Evolutionary conservation across 78 protist genomes (phyloP), one percentile per base, ranked within the genome.

Genomic region (Dictyostelium firmibasis): DNA sequence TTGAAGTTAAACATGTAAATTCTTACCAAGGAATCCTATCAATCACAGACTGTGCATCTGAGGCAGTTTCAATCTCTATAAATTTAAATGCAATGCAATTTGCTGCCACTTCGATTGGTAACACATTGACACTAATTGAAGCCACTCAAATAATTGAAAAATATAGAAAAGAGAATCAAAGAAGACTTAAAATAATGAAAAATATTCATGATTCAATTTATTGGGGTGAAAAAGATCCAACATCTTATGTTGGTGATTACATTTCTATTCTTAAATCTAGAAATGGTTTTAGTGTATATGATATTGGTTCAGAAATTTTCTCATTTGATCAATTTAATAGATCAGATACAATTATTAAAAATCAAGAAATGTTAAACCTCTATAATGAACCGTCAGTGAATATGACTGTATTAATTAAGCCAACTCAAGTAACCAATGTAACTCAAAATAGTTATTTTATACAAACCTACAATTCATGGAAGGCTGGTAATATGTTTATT

Each of bases 21-120:
- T 2, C 94, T 10, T 79, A 60, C 38, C 94, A 88, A 69, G 93
- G 93, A 33, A 69, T 88, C 23, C 10, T 88, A 2, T 79, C 93
- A n/a, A 44, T 88, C 13, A 84, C 85, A 0, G 79, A 62, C n/a
- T 53, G 69, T 79, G 93, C 76, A 0, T 6, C 53, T 11, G 74
- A 74, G 20, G 44, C 83, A 6, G 81, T 88, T 1, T 23, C 31
- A 25, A 50, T 88, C 20, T 7, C 93, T 1, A 74, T 44, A 0
- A 31, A 36, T 27, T 18, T 35, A 33, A 88, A 79, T 25, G 4
- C 23, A 57, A 62, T 88, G 82, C 35, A 64, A 3, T 11, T 3
- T 7, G 18, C n/a, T 4, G 27, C 70, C 10, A 1, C 14, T 50
- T 50, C 23, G 14, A 50, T 50, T 14, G 62, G 62, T 14, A 50